Evolutionary conservation across 140 eudicot species (phyloP).

Genomic region (Bidens hawaiensis): DNA sequence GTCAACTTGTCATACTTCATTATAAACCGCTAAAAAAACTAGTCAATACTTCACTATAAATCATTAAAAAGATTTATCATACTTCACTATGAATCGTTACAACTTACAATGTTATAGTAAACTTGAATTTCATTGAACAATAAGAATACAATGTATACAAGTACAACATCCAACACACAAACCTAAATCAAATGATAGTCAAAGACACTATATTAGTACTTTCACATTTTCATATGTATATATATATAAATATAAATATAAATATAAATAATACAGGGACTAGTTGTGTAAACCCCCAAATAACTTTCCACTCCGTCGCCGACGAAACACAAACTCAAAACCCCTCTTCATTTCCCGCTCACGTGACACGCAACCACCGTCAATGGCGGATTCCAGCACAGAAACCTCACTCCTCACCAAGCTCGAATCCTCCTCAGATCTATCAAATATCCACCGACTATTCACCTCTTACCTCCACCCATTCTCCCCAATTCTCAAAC

Average conservation of each 20-base stretch:
- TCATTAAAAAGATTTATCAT: no score
- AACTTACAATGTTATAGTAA: no score
- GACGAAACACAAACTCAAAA: conserved; percentile 8
- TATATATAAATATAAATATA: no score
- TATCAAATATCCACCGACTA: conserved; percentile 43
- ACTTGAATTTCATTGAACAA: no score
- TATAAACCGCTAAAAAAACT: no score
- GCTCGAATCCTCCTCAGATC: conserved; percentile 58
- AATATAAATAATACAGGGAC: neutral
- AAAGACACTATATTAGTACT: no score
- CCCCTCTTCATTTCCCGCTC: conserved; percentile 26
- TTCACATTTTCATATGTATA: no score
- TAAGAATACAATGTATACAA: no score
- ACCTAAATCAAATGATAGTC: no score
- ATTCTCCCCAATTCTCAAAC: conserved; percentile 36
- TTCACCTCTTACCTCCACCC: conserved; percentile 55
- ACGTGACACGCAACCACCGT: conserved; percentile 3
- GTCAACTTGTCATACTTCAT: neutral
- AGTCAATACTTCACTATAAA: no score
- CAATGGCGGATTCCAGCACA: conserved; percentile 37
- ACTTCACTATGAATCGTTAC: no score
- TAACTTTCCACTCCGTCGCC: neutral
- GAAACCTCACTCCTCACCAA: conserved; percentile 52
- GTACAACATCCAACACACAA: no score
- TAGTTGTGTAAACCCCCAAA: neutral